phyloP scores from a whole-genome alignment of 345 rosid genomes.

The Luvunga scandens region DNA sequence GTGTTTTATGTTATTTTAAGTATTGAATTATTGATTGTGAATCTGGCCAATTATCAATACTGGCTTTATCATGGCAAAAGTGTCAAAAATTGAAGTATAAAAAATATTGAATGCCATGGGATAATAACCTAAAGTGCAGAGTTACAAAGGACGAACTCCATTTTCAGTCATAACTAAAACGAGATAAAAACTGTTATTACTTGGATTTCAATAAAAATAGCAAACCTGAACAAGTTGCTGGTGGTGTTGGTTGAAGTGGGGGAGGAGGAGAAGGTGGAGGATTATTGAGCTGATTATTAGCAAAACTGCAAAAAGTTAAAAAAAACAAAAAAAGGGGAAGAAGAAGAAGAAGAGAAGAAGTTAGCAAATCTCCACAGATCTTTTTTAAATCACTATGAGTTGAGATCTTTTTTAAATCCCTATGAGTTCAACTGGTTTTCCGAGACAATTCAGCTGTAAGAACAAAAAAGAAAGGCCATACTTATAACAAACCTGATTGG shows the following conservation, averaged over 20 bases:
- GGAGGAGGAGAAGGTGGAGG: constrained; percentile 54
- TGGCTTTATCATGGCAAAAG: neutral
- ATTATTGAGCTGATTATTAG: constrained; percentile 21
- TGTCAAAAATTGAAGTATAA: neutral
- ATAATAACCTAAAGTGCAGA: neutral
- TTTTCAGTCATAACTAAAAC: neutral
- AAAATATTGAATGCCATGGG: neutral
- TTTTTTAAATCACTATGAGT: neutral
- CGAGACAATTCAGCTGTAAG: neutral
- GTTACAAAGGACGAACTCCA: neutral
- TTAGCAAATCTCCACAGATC: constrained; percentile 21
- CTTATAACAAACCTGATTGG: constrained; percentile 56
- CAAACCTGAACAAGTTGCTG: constrained; percentile 47
- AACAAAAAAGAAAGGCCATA: neutral
- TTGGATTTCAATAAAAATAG: constrained; percentile 8
- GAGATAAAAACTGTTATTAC: neutral
- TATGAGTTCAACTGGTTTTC: neutral
- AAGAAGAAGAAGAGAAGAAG: constrained; percentile 1
- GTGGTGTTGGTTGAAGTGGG: constrained; percentile 34
- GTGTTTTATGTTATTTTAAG: no score
- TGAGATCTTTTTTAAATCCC: neutral
- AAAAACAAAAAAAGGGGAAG: no score
- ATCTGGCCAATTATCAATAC: neutral
- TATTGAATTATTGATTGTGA: no score
- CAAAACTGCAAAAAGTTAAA: constrained; percentile 52